phyloP scores from a whole-genome alignment of 495 filamentous ascomycete genomes.

The Neurospora sp. region DNA sequence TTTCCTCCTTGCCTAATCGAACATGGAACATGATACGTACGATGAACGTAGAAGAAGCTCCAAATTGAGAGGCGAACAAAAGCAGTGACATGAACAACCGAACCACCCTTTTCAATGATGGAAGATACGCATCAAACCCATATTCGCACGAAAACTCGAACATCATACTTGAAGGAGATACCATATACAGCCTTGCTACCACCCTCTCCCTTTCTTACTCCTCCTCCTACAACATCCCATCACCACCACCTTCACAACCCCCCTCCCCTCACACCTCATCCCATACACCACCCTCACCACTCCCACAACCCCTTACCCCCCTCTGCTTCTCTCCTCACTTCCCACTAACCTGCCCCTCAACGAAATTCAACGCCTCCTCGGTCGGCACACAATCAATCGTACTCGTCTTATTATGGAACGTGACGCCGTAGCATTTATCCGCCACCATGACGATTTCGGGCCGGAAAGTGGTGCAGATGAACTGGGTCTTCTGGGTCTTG shows the following conservation, averaged over 20 bases:
- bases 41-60: no score
- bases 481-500: constrained; percentile 48
- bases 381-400: constrained; percentile 79
- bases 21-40: no score
- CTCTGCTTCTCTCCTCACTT: constrained; percentile 2
- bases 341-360: constrained; percentile 55
- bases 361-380: constrained; percentile 85
- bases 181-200: not conserved
- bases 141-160: not conserved
- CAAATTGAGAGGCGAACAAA: not conserved
- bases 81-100: not conserved
- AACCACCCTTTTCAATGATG: not conserved
- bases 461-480: constrained; percentile 89
- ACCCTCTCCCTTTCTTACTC: not conserved
- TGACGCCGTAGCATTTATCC: constrained; percentile 95
- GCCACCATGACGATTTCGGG: constrained; percentile 94
- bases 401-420: constrained; percentile 87
- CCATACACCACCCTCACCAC: no score
- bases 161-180: not conserved
- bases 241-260: no score
- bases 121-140: not conserved
- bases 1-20: no score
- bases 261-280: not conserved
- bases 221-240: not conserved
- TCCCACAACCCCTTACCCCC: no score